Evolutionary conservation across 2,329 filamentous ascomycete genomes (phyloP).

Genomic region (Verticillium nubilum): DNA sequence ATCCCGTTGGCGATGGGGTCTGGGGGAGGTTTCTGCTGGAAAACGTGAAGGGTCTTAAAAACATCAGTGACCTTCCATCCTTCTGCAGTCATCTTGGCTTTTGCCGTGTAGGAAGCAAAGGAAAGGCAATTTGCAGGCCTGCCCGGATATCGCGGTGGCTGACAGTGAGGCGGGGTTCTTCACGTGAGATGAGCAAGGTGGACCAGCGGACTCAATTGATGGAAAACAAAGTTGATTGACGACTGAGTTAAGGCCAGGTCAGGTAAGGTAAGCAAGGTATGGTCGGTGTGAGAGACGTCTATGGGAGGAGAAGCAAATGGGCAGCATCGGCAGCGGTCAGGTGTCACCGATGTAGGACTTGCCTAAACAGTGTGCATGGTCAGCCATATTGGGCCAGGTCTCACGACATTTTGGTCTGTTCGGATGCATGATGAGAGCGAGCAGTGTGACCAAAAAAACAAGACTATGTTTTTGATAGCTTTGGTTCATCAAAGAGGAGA

Average conservation of each 20-base stretch:
- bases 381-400: background rate
- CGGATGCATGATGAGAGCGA: background rate
- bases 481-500: too few species aligned
- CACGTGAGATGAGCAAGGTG: background rate
- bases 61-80: conserved; percentile 22
- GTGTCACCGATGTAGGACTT: background rate
- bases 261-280: background rate
- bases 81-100: background rate
- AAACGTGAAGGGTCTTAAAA: conserved; percentile 29
- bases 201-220: background rate
- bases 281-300: background rate
- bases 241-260: too few species aligned
- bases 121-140: background rate
- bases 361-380: background rate
- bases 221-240: background rate
- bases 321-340: background rate
- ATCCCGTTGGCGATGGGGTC: conserved; percentile 22
- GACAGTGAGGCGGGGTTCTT: background rate
- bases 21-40: conserved; percentile 28
- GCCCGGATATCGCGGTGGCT: background rate
- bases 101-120: background rate
- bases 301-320: background rate
- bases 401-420: background rate
- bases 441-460: background rate
- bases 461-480: background rate